A percentile compares a stretch with the other conserved stretches of the same genome.
These are phyloP conservation scores for Cruciata laevipes DNA, from an alignment of 257 asterid genomes.

Conservation along the genomic window DNA sequence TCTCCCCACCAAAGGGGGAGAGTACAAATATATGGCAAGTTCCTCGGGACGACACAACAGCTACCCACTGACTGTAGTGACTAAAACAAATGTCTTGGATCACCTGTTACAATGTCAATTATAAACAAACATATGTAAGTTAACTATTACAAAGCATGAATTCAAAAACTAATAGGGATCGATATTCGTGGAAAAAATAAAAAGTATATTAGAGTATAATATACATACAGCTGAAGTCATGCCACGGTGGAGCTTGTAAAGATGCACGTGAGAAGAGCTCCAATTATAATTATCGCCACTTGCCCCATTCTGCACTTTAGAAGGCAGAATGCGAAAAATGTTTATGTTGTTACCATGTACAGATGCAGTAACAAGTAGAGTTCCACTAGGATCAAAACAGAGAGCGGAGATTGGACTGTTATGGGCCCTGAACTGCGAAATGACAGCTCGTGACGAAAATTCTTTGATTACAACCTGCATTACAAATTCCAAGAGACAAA, in stretches of 20 bases:
- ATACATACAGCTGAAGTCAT: constrained; percentile 46
- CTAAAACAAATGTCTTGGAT: constrained; percentile 47
- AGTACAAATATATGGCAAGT: constrained; percentile 44
- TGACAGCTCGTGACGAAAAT: constrained; percentile 29
- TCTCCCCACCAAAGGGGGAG: constrained; percentile 46
- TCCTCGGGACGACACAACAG: constrained; percentile 38
- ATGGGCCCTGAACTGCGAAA: constrained; percentile 48
- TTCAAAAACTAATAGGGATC: neutral
- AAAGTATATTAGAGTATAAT: constrained; percentile 5
- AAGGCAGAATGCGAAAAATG: constrained; percentile 38
- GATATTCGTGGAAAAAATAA: neutral
- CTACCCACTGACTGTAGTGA: constrained; percentile 44
- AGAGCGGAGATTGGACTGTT: constrained; percentile 40
- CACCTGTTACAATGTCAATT: constrained; percentile 27
- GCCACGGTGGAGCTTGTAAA: constrained; percentile 47
- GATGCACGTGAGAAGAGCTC: constrained; percentile 39
- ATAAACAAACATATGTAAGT: neutral
- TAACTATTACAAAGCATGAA: neutral
- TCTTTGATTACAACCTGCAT: constrained; percentile 43
- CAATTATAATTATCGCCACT: constrained; percentile 29
- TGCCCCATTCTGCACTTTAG: constrained; percentile 28
- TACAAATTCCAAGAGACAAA: constrained; percentile 6
- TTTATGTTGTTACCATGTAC: constrained; percentile 44
- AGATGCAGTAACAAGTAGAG: constrained; percentile 49
- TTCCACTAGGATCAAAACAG: constrained; percentile 48